Percentiles rank a stretch among this genome's conserved stretches.
Conservation (phyloP, 2,329 filamentous ascomycete genomes). For the Myotisia sp. region DNA sequence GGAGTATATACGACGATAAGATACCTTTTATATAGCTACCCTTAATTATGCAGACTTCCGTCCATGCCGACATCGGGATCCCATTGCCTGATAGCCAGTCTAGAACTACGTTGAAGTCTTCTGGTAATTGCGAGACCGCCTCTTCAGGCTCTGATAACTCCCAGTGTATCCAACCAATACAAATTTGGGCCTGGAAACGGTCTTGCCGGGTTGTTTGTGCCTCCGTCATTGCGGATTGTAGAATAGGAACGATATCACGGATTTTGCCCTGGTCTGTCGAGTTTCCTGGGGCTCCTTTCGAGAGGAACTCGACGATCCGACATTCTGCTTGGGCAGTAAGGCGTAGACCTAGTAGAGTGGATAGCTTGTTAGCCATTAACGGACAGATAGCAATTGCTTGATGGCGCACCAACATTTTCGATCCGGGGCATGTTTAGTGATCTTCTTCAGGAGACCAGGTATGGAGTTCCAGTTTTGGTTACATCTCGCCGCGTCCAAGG, state of each 20-base stretch:
- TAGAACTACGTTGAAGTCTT: constrained; percentile 44
- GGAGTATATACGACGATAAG: constrained; percentile 15
- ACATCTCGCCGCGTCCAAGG: constrained; percentile 75
- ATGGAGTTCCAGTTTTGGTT: constrained; percentile 76
- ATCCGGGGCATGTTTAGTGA: constrained; percentile 82
- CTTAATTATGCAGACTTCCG: constrained; percentile 67
- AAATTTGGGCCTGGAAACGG: constrained; percentile 63
- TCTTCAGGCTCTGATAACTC: constrained; percentile 53
- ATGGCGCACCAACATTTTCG: constrained; percentile 54
- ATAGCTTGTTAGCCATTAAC: neutral
- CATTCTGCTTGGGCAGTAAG: constrained; percentile 56
- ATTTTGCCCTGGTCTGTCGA: constrained; percentile 23
- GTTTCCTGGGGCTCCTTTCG: constrained; percentile 16
- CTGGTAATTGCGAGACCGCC: constrained; percentile 49
- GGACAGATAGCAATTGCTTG: neutral
- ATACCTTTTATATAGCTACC: constrained; percentile 63
- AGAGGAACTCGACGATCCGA: constrained; percentile 43
- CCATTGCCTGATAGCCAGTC: constrained; percentile 40
- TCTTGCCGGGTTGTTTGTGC: constrained; percentile 43
- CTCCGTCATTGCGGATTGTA: constrained; percentile 41
- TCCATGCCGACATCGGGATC: constrained; percentile 53
- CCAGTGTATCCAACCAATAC: constrained; percentile 76
- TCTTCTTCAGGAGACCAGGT: constrained; percentile 78
- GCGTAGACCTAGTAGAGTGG: constrained; percentile 43
- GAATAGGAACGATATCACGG: constrained; percentile 26